These are phyloP conservation scores for Eucalyptus marginata DNA, from an alignment of 345 rosid genomes.

Conservation along the genomic window DNA sequence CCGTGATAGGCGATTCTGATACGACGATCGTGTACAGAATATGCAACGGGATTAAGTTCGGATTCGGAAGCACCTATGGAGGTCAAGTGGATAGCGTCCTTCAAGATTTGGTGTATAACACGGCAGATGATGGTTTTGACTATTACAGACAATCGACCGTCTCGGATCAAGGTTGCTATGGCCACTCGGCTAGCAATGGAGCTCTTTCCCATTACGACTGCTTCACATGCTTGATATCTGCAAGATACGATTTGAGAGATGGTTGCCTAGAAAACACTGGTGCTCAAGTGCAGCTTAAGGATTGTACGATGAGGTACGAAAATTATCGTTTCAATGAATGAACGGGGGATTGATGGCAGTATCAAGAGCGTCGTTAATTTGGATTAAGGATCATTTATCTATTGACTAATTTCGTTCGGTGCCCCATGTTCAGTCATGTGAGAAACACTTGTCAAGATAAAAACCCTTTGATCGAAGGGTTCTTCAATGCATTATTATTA, in stretches of 20 bases:
- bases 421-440: not conserved
- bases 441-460: not conserved
- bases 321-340: not conserved
- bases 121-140: not conserved
- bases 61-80: not conserved
- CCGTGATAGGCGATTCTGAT: not conserved
- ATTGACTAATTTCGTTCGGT: not conserved
- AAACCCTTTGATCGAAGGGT: not conserved
- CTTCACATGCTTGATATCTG: not conserved
- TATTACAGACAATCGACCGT: not conserved
- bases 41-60: not conserved
- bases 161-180: not conserved
- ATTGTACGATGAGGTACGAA: not conserved
- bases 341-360: not conserved
- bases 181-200: not conserved
- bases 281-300: not conserved
- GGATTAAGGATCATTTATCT: not conserved
- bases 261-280: not conserved
- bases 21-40: not conserved
- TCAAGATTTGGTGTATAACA: not conserved
- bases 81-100: not conserved
- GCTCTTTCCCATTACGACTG: not conserved
- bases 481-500: not conserved
- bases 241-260: not conserved
- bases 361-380: not conserved